A percentile compares a stretch with the other conserved stretches of the same genome.
Evolutionary conservation across 163 green algal genomes (phyloP).

Genomic region (Dunaliella salina): DNA sequence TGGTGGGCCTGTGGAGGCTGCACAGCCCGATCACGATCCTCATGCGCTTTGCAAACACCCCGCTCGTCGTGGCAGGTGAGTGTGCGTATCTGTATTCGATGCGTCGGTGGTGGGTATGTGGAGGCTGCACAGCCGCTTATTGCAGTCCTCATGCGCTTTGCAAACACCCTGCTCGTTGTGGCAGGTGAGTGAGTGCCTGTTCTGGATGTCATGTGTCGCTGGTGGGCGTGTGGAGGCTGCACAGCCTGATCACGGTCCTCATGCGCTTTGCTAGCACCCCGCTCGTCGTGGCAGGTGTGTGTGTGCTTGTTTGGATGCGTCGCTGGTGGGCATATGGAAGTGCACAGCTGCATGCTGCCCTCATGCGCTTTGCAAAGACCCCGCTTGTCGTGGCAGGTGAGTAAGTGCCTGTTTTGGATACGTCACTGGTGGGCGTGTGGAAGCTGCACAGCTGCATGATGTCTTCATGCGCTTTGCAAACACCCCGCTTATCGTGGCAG

Average conservation of each 20-base stretch:
- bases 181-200: background rate
- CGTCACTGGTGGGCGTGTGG: background rate
- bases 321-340: constrained; percentile 1
- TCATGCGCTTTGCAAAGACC: too few relatives aligned
- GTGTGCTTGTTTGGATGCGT: background rate
- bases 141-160: background rate
- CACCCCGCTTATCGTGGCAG: background rate
- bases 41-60: background rate
- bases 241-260: too few relatives aligned
- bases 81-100: too few relatives aligned
- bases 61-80: constrained; percentile 1
- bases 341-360: too few relatives aligned
- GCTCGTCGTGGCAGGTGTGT: too few relatives aligned
- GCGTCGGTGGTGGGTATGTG: background rate
- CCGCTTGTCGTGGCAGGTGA: too few relatives aligned
- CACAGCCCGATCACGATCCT: background rate
- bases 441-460: background rate
- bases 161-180: background rate
- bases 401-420: too few relatives aligned
- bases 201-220: background rate
- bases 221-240: background rate
- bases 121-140: background rate
- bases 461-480: background rate
- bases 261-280: too few relatives aligned
- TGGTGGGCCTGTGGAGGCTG: constrained; percentile 5